Evolutionary conservation across 208 protist genomes (phyloP), one percentile per base, ranked within the genome.

Genomic region (Leptomonas pyrrhocoris): DNA sequence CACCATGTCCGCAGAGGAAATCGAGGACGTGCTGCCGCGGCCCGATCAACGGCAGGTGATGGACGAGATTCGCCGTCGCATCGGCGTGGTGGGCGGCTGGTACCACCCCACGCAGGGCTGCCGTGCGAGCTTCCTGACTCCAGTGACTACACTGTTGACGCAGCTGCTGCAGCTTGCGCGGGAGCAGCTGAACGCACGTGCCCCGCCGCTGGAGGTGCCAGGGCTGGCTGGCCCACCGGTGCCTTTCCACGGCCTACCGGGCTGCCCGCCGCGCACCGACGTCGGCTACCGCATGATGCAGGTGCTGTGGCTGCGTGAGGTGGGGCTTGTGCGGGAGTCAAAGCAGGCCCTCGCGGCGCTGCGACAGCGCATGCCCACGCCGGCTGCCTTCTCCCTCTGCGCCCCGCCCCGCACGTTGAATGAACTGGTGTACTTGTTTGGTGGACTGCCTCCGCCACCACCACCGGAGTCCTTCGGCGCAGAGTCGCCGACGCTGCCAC

Each of bases 241-340:
- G 55, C 71, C 69, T 18, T 73, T 74, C 30, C 79, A 88, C 59
- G 89, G 85, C 25, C 53, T 94, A 16, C 89, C 89, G 0, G 25
- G 51, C 8, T 73, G 66, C 56, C 67, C 61, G 18, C 54, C 72
- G 21, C 80, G 81, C 19, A 79, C 69, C 19, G 77, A 69, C 18
- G 57, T 84, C 5, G 65, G 75, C 19, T 90, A 91, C 56, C 80
- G 77, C 49, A 77, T 88, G 56, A 89, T 92, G 83, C 84, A 89
- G 66, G 76, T 84, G 54, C 57, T 91, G 67, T 94, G 89, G 89
- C 56, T 91, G 62, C 75, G 68, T 13, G 89, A 94, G 76, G 68
- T 79, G 50, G 89, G 89, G 7, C 57, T 92, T 34, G 25, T 51
- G 48, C 55, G 63, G 45, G 70, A 86, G 62, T 75, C 84, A 30